Evolutionary conservation across 2,329 filamentous ascomycete genomes (phyloP), one percentile per base, ranked within the genome.

Genomic region (Neoscytalidium dimidiatum): DNA sequence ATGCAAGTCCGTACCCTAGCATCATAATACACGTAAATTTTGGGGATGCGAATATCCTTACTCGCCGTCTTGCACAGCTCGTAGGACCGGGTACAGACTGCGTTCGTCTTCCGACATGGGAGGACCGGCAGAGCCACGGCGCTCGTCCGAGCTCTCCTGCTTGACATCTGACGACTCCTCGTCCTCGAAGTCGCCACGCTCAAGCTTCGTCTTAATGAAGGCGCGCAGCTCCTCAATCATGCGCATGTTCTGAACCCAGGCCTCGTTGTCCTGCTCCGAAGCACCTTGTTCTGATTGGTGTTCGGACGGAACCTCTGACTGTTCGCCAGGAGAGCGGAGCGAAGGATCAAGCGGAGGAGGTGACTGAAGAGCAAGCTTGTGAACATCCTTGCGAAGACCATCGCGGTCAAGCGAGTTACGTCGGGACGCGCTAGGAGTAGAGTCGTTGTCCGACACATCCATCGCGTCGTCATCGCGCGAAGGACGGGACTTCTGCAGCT

Each of bases 171-270:
- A 70, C 13, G 76, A 72, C 9, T 73, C 74, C 4, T 76, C 75
- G n/a, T 72, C 68, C 62, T 76, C 80, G 64, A 77, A 87, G 38
- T 87, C 84, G 38, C 82, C 83, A 44, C 78, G 76, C 66, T 85
- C 80, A 23, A 89, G 77, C 61, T 84, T 79, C 56, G 84, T 81
- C 64, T 83, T 82, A 69, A 89, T 82, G 74, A 84, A 85, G 21
- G 82, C 81, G 48, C 86, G 81, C 38, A 89, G 80, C 58, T 82
- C 81, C 75, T 89, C 86, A 31, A 89, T 85, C 9, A 86, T 81
- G n/a, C 87, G 84, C 63, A 88, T 85, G 75, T 88, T 88, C 73
- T 88, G 85, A 9, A 89, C 83, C 87, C 86, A 89, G 4, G 76
- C 76, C 68, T 85, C 82, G 43, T 83, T 69, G 64, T 74, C 70